Evolutionary conservation across 495 filamentous ascomycete species (phyloP).

Genomic region (Aspergillus bertholletiae): DNA sequence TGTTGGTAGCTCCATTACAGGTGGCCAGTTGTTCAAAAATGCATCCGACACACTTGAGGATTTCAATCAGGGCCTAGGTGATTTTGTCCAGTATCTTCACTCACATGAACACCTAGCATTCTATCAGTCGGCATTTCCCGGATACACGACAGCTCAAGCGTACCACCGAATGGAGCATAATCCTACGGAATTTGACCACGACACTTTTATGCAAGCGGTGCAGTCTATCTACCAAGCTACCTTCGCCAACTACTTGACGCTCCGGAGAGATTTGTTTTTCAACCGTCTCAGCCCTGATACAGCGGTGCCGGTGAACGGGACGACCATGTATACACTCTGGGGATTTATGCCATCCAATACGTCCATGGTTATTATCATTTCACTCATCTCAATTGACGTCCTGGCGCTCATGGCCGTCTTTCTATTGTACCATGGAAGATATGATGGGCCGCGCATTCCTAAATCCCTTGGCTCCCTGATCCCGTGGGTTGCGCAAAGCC

Average conservation of each 20-base stretch:
- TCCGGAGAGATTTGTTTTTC: conserved; percentile 14
- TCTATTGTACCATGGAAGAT: conserved; percentile 9
- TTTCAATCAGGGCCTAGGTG: conserved; percentile 10
- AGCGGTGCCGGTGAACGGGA: neutral
- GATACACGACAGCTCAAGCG: neutral
- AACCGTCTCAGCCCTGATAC: neutral
- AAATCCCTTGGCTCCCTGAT: conserved; percentile 20
- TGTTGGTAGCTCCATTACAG: conserved; percentile 4
- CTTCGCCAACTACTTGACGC: conserved; percentile 18
- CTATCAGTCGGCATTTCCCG: conserved; percentile 3
- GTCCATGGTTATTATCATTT: conserved; percentile 17
- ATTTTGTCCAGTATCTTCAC: neutral
- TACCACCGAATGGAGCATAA: neutral
- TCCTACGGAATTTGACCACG: neutral
- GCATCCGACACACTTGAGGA: conserved; percentile 8
- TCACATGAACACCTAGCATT: conserved; percentile 1
- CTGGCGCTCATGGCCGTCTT: conserved; percentile 16
- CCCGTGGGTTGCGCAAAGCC: conserved; percentile 20
- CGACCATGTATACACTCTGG: conserved; percentile 6
- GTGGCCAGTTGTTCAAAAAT: conserved; percentile 13
- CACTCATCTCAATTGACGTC: conserved; percentile 20
- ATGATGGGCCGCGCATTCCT: conserved; percentile 18
- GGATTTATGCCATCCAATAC: conserved; percentile 14
- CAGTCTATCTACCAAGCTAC: conserved; percentile 14
- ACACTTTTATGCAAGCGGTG: neutral